phyloP scores from a whole-genome alignment of 164 flowering plant genomes.

The Piper longum region DNA sequence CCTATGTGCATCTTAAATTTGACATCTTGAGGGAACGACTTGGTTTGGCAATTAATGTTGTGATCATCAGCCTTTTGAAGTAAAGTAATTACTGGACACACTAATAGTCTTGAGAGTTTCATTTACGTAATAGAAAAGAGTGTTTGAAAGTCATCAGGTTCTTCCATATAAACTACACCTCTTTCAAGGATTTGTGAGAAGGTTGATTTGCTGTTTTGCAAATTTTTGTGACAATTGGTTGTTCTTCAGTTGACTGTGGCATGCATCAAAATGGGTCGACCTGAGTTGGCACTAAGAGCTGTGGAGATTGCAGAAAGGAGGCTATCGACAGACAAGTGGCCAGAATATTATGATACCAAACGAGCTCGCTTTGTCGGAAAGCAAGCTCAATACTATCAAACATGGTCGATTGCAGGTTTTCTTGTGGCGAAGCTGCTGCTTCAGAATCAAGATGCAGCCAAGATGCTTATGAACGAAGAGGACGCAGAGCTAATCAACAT shows the following conservation, averaged over 20 bases:
- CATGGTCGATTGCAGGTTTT: conserved; percentile 89
- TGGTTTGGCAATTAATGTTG: too few species aligned
- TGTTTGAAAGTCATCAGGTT: not conserved
- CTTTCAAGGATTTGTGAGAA: not conserved
- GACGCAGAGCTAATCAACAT: conserved; percentile 60
- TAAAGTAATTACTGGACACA: too few species aligned
- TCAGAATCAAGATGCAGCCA: conserved; percentile 47
- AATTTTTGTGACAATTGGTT: not conserved
- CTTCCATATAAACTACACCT: too few species aligned
- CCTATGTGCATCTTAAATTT: too few species aligned
- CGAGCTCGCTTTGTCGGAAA: conserved; percentile 67
- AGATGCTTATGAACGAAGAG: conserved; percentile 48
- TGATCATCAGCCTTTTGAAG: too few species aligned
- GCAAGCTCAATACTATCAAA: conserved; percentile 65
- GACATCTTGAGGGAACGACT: too few species aligned
- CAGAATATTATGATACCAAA: conserved; percentile 87
- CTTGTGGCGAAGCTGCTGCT: conserved; percentile 73
- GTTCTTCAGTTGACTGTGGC: conserved; percentile 75
- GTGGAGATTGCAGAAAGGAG: conserved; percentile 62
- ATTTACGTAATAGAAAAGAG: not conserved
- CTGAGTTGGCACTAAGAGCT: conserved; percentile 67
- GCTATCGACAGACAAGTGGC: conserved; percentile 65
- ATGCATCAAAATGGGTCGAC: conserved; percentile 81
- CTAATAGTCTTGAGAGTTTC: too few species aligned
- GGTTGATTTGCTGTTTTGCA: not conserved